Evolutionary conservation across 768 basidiomycete genomes (phyloP), one percentile per base, ranked within the genome.

Genomic region (Leucosporidium yakuticum): DNA sequence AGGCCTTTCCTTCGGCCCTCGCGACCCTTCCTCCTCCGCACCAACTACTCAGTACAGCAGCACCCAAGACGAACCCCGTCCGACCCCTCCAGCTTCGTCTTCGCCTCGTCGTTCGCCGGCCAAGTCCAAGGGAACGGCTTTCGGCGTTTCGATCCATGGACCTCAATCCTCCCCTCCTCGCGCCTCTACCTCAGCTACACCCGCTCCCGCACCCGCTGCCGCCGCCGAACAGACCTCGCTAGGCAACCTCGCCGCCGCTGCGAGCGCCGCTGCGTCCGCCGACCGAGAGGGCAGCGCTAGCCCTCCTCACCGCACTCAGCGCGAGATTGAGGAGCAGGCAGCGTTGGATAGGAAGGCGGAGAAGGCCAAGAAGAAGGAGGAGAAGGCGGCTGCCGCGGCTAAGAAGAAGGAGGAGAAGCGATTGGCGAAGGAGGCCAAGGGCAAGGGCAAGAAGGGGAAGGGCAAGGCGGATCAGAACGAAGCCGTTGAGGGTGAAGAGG

Each of bases 1-100:
- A 14, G 17, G 62, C 11, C 60, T 66, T 62, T 36, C 20, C 7
- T 66, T 70, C 69, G 31, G 59, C 4, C 61, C 61, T 17, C 57
- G 44, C 12, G 61, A 63, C n/a, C 62, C 69, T 6, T 48, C 57
- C 57, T 44, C 58, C 25, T 47, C 49, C 4, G 2, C 29, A 14
- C 21, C 11, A 14, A 25, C 49, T 31, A 6, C 48, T 0, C 63
- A 65, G 2, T 65, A 66, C 31, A 62, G 65, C 0, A 60, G 65
- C 20, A 63, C 65, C 7, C 14, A 60, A 27, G 51, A 19, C 8
- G 49, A 50, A 15, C 60, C 12, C 53, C 27, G 17, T 4, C 54
- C 21, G 44, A 32, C 27, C 21, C 31, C 19, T 27, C 21, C 23
- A 1, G 4, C 49, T 4, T 15, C 25, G 0, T 50, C 50, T 11